Conservation (phyloP, 2,329 filamentous ascomycete genomes). For the Colletotrichum sp. region DNA sequence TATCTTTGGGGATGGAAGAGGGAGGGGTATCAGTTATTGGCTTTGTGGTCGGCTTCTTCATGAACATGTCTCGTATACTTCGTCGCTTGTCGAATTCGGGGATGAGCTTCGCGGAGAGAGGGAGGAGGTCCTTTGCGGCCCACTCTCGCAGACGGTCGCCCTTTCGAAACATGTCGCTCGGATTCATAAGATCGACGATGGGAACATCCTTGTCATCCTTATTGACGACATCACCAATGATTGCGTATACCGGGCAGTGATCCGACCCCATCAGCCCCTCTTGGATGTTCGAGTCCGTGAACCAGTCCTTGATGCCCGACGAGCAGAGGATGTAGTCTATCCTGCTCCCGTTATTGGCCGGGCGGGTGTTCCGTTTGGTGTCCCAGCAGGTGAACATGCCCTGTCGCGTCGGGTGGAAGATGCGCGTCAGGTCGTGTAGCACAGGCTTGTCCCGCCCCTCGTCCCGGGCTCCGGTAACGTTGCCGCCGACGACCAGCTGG, state of each 20-base stretch:
- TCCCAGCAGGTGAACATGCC: slow-evolving; percentile 99
- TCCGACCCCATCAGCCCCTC: slow-evolving; percentile 94
- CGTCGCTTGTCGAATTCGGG: slow-evolving; percentile 86
- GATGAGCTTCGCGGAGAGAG: slow-evolving; percentile 81
- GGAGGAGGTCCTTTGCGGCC: slow-evolving; percentile 68
- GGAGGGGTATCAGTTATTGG: background rate
- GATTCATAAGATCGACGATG: slow-evolving; percentile 80
- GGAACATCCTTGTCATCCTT: slow-evolving; percentile 54
- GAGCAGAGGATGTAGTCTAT: slow-evolving; percentile 95
- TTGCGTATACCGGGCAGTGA: slow-evolving; percentile 91
- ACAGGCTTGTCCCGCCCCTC: slow-evolving; percentile 72
- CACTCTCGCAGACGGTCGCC: slow-evolving; percentile 73
- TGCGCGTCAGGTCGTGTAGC: slow-evolving; percentile 83
- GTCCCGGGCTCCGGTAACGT: slow-evolving; percentile 70
- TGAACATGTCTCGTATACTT: slow-evolving; percentile 94
- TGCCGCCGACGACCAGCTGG: slow-evolving; percentile 78
- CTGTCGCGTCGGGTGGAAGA: slow-evolving; percentile 74
- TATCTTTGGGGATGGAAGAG: background rate
- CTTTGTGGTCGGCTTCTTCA: slow-evolving; percentile 52
- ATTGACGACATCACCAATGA: slow-evolving; percentile 68
- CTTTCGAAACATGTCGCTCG: slow-evolving; percentile 70
- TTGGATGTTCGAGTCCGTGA: slow-evolving; percentile 83
- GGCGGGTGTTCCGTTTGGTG: slow-evolving; percentile 91
- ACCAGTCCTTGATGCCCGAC: slow-evolving; percentile 79
- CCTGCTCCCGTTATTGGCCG: slow-evolving; percentile 88